Evolutionary conservation across 2,329 filamentous ascomycete species (phyloP), one percentile per base, ranked within the genome.

Genomic region (Neofusicoccum cordaticola): DNA sequence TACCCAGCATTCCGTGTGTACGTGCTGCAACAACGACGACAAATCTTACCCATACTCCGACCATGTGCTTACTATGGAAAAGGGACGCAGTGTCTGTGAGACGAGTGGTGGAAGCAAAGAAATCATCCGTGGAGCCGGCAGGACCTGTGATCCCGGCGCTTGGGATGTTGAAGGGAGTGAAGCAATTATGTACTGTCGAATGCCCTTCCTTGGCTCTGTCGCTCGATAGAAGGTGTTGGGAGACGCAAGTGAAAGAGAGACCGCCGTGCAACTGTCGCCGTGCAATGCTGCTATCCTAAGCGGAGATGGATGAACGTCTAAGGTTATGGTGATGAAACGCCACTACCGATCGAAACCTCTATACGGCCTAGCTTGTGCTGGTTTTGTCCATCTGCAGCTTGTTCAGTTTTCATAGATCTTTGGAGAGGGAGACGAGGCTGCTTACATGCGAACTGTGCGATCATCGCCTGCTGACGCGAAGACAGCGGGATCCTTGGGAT

Each of bases 381-480:
- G 56, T 45, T 60, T 60, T 22, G 56, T 60, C 56, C 56, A 60
- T 45, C 56, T 60, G 42, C 5, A 19, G 8, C 31, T 37, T 35
- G 6, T 6, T 60, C 27, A 47, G 56, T 13, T 15, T 47, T 19
- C 19, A 37, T 2, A n/a, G 9, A 12, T 3, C 8, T 37, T 3
- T 13, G 42, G 39, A 17, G 12, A 22, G 1, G n/a, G n/a, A 11
- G 1, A 1, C 13, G 8, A 35, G n/a, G 13, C 5, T 37, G 31
- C 62, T 19, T 58, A 97, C 90, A 99, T 93, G 79, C 90, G 89
- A 68, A 98, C 89, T 74, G 85, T 88, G 62, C 85, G 84, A 73
- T 98, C 95, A 75, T 99, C 95, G 17, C 94, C 93, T 65, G 91
- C 94, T 12, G 93, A 94, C 15, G 93, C 95, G 77, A 97, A 92